These are phyloP conservation scores for Backusella liffmaniae DNA, from an alignment of 192 early-diverging fungal genomes.

Conservation along the genomic window DNA sequence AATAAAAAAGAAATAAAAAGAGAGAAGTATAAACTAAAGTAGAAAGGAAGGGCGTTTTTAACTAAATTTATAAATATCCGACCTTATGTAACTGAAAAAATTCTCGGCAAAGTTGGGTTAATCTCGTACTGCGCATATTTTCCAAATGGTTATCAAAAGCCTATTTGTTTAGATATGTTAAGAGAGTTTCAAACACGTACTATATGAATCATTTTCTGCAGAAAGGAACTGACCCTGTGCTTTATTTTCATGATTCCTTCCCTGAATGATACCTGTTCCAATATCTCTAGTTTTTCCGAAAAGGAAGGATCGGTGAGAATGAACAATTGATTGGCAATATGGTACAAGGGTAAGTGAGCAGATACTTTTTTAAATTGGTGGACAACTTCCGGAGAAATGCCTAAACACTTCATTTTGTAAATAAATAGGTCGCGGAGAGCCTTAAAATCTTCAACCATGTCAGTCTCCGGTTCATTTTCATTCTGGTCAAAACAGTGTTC, in stretches of 20 bases:
- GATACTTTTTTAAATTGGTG: conserved; percentile 60
- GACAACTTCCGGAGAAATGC: conserved; percentile 22
- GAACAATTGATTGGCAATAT: conserved; percentile 64
- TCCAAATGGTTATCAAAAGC: background rate
- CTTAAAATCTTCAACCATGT: background rate
- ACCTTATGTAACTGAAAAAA: background rate
- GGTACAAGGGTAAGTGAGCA: conserved; percentile 48
- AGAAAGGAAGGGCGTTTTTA: background rate
- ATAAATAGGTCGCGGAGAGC: background rate
- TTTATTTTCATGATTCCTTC: conserved; percentile 39
- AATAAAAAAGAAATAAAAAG: background rate
- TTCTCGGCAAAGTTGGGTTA: background rate
- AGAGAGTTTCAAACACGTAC: background rate
- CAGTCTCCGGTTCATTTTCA: background rate
- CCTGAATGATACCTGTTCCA: conserved; percentile 51
- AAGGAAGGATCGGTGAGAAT: conserved; percentile 64
- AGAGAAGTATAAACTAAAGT: conserved; percentile 11
- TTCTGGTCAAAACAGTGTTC: conserved; percentile 39
- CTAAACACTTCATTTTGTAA: background rate
- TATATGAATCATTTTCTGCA: background rate
- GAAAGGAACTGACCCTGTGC: background rate
- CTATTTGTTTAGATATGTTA: background rate
- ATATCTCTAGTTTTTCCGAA: conserved; percentile 66
- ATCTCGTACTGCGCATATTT: background rate
- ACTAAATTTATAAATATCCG: background rate